Conservation (phyloP, 1,284 basidiomycete genomes). For the Flammula alnicola region DNA sequence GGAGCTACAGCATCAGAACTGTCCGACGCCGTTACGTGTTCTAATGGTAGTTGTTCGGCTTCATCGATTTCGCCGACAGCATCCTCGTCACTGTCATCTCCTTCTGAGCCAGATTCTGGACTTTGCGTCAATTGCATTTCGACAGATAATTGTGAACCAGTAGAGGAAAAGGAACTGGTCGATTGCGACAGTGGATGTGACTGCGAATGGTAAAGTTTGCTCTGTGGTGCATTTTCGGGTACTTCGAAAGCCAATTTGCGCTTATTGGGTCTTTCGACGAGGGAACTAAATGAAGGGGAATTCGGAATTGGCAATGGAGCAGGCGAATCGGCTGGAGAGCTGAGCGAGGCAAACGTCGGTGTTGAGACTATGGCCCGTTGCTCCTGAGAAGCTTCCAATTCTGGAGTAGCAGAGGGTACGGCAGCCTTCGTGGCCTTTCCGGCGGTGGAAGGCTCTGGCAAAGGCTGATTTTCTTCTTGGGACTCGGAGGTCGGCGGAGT, state of each 20-base stretch:
- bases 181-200: constrained; percentile 29
- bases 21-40: too few species aligned
- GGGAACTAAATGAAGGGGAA: constrained; percentile 40
- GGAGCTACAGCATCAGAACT: neutral
- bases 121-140: constrained; percentile 29
- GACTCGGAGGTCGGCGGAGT: neutral
- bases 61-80: neutral
- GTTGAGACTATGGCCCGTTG: constrained; percentile 5
- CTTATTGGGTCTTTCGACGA: constrained; percentile 29
- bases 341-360: constrained; percentile 39
- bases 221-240: constrained; percentile 1
- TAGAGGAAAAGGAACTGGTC: constrained; percentile 17
- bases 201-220: constrained; percentile 6
- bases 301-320: constrained; percentile 30
- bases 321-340: constrained; percentile 38
- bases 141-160: constrained; percentile 24
- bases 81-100: constrained; percentile 2
- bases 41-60: too few species aligned
- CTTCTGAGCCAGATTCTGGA: constrained; percentile 2
- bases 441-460: constrained; percentile 5
- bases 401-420: neutral
- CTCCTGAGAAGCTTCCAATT: neutral
- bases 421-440: too few species aligned
- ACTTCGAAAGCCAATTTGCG: constrained; percentile 3
- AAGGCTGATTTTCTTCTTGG: constrained; percentile 1